Base-by-base conservation (phyloP, 225 moss, liverwort and hornwort species). In the Polytrichum formosum region DNA sequence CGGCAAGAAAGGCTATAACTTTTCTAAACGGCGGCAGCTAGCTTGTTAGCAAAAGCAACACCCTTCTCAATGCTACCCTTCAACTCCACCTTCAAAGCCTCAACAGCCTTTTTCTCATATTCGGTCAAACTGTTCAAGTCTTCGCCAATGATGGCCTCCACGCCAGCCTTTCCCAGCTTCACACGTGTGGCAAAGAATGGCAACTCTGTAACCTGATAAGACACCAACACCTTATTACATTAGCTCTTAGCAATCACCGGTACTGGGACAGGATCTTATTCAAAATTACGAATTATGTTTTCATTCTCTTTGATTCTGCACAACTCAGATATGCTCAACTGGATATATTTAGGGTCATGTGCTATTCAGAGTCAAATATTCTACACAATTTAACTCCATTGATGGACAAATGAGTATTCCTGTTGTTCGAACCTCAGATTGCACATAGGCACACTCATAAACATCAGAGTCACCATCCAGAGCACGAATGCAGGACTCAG, bases 51-150 rank as follows among this genome's bases (percentile, higher is more conserved):
- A 77, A 98, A 98, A 37, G 59, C 60, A 6, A 92, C 64, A 26
- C 97, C 97, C 78, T 98, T 98, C 63, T 94, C 97, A 63, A 98
- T 98, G 79, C 97, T 98, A 72, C 91, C 78, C 77, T 92, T 87
- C 75, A 98, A 55, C 63, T 98, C 97, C 5, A 75, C 31, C 75
- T 94, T 98, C 85, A 98, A 80, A 2, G 87, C 85, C n/a, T 98
- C 92, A 21, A 90, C 25, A 53, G 72, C 94, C 58, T 90, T 92
- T 82, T 90, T 84, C 91, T 98, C 97, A 35, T 91, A 98, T 46
- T 88, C 91, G 16, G 92, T 88, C 83, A 93, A 77, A 55, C 66
- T 74, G 28, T 74, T 77, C 73, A 98, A 87, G 74, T 98, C 97
- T 64, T 91, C 91, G 63, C 78, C 79, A 28, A 98, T 71, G 26